Conservation (phyloP, 148 eudicot genomes). For the Rhododendron henanense region DNA sequence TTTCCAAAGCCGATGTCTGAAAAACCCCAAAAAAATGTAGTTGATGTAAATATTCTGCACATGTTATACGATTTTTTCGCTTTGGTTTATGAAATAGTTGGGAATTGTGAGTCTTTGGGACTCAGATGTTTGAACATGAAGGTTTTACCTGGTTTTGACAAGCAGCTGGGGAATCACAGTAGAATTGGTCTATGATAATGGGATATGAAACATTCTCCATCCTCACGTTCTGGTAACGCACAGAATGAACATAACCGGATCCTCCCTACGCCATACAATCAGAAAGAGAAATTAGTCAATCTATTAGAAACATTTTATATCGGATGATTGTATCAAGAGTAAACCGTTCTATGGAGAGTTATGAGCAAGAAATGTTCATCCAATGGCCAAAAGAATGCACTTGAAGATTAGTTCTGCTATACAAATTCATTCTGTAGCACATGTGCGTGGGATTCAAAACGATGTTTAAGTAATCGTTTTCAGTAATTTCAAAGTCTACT, state of each 20-base stretch:
- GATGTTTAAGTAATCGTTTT: neutral
- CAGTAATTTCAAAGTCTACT: neutral
- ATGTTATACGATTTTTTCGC: neutral
- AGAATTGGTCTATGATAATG: conserved; percentile 89
- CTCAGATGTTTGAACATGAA: neutral
- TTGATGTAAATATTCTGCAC: neutral
- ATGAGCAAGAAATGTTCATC: neutral
- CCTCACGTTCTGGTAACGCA: conserved; percentile 73
- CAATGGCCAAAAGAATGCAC: neutral
- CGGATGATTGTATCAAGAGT: neutral
- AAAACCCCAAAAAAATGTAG: conserved; percentile 3
- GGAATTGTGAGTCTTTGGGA: neutral
- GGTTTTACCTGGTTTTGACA: conserved; percentile 71
- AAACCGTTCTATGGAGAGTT: neutral
- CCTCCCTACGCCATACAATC: conserved; percentile 60
- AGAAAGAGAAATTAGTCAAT: neutral
- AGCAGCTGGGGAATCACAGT: conserved; percentile 73
- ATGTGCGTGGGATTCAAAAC: neutral
- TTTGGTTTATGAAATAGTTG: neutral
- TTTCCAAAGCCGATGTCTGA: conserved; percentile 74
- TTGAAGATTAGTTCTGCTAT: neutral
- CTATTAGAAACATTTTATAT: neutral
- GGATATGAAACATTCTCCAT: conserved; percentile 89
- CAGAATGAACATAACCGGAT: conserved; percentile 67
- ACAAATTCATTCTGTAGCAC: neutral